Evolutionary conservation across 2,329 filamentous ascomycete species (phyloP), one percentile per base, ranked within the genome.

Genomic region (Neocatenulostroma microsporum): DNA sequence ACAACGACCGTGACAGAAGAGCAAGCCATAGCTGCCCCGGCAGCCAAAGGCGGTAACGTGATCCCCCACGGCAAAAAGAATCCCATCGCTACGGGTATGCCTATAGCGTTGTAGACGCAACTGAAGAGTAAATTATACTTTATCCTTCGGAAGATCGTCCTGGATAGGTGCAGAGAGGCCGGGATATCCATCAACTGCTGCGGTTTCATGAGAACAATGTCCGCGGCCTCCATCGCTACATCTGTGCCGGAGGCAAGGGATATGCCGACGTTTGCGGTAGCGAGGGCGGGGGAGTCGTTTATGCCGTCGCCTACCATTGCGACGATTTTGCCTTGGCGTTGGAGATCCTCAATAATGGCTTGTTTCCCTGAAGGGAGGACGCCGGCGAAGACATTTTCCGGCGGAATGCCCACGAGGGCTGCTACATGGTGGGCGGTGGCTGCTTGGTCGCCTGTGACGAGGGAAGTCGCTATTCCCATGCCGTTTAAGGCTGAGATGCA

Each of bases 291-390:
- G 0, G 87, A 94, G 66, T 98, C 91, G 62, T 98, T 98, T 73
- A 98, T 95, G 27, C 91, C 91, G 60, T 98, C 91, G 35, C 91
- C 88, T 11, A 96, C 88, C 91, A 98, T 98, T 49, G 85, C 91
- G 18, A 96, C 85, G 33, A 82, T 70, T 51, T 87, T 76, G 42
- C 86, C 86, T 34, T 70, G 62, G 0, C 71, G 68, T 63, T 95
- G 86, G 13, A 96, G 73, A 36, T 81, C 68, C 33, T 78, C 75
- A 51, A 98, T 73, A 49, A 96, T 93, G 19, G 74, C 69, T 58
- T 93, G 88, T 60, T 98, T 98, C 64, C 94, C 84, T 46, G 86
- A 81, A 0, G 91, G 91, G 3, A 84, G 86, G 31, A 89, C 84
- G n/a, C 84, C 84, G 10, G 91, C 86, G 55, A 81, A 82, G 24